A percentile compares a stretch with the other conserved stretches of the same genome.
Evolutionary conservation across 768 basidiomycete genomes (phyloP).

Genomic region (Fibroporia radiculosa): DNA sequence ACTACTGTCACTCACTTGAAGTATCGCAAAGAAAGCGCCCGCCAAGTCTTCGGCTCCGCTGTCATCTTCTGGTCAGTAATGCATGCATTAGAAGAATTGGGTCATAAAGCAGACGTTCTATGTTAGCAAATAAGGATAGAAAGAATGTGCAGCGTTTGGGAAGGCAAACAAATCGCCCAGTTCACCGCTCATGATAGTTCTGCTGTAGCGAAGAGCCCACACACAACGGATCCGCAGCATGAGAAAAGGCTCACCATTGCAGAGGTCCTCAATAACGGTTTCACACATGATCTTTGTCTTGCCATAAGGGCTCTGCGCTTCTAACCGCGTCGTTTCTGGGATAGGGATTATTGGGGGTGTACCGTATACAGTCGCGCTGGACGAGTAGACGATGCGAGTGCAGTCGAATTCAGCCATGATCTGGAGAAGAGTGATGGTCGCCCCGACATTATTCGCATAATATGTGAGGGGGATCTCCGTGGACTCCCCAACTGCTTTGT

Average conservation of each 20-base stretch:
- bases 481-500: slow-evolving; percentile 97
- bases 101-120: too few relatives aligned
- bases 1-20: slow-evolving; percentile 72
- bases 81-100: too few relatives aligned
- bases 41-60: slow-evolving; percentile 70
- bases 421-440: slow-evolving; percentile 80
- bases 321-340: slow-evolving; percentile 80
- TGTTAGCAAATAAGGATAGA: too few relatives aligned
- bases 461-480: slow-evolving; percentile 89
- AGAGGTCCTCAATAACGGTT: slow-evolving; percentile 82
- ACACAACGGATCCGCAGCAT: neutral
- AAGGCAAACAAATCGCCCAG: too few relatives aligned
- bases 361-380: slow-evolving; percentile 97
- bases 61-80: slow-evolving; percentile 3
- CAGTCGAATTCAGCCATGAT: slow-evolving; percentile 81
- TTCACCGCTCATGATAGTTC: too few relatives aligned
- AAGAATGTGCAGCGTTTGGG: too few relatives aligned
- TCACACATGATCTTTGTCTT: slow-evolving; percentile 96
- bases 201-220: too few relatives aligned
- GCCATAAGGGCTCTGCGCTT: slow-evolving; percentile 91
- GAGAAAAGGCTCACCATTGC: slow-evolving; percentile 45
- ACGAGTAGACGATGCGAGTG: slow-evolving; percentile 89
- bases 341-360: slow-evolving; percentile 90
- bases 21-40: slow-evolving; percentile 84
- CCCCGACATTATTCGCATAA: slow-evolving; percentile 90